These are phyloP conservation scores for Saccharomycopsis sp. DNA, from an alignment of 805 yeast genomes.

Conservation along the genomic window DNA sequence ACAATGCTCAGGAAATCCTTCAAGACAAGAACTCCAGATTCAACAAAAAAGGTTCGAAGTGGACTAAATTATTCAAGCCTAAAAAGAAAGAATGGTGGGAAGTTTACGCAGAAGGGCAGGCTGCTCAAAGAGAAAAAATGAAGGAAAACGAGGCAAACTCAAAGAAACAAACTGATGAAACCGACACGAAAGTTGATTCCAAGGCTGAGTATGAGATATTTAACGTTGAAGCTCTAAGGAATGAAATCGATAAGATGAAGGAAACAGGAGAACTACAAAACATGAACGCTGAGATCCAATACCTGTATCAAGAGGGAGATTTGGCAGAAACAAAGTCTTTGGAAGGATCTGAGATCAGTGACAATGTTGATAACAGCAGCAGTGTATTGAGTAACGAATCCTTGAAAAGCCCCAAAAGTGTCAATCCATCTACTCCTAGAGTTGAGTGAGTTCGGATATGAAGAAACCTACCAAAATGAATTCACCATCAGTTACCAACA, in stretches of 20 bases:
- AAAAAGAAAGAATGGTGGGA: conserved; percentile 54
- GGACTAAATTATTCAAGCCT: conserved; percentile 41
- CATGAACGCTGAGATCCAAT: conserved; percentile 19
- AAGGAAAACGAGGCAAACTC: conserved; percentile 29
- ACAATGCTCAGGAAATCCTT: conserved; percentile 59
- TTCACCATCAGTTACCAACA: too few relatives aligned
- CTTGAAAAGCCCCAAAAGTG: too few relatives aligned
- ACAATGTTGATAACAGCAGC: too few relatives aligned
- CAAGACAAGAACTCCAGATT: conserved; percentile 31
- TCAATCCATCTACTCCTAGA: too few relatives aligned
- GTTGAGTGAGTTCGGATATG: too few relatives aligned
- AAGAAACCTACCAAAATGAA: too few relatives aligned
- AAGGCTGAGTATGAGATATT: conserved; percentile 25
- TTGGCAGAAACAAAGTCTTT: too few relatives aligned
- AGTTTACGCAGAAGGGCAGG: conserved; percentile 28
- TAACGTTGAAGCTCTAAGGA: conserved; percentile 30
- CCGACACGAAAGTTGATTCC: conserved; percentile 33
- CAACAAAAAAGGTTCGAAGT: conserved; percentile 27
- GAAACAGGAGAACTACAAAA: conserved; percentile 18
- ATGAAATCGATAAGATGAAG: conserved; percentile 26
- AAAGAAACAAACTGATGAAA: conserved; percentile 28
- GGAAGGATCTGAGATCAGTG: neutral
- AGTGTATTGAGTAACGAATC: too few relatives aligned
- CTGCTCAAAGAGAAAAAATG: conserved; percentile 34
- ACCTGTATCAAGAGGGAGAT: neutral